Evolutionary conservation across 805 yeast genomes (phyloP), one percentile per base, ranked within the genome.

Genomic region (Zygosaccharomyces bisporus): DNA sequence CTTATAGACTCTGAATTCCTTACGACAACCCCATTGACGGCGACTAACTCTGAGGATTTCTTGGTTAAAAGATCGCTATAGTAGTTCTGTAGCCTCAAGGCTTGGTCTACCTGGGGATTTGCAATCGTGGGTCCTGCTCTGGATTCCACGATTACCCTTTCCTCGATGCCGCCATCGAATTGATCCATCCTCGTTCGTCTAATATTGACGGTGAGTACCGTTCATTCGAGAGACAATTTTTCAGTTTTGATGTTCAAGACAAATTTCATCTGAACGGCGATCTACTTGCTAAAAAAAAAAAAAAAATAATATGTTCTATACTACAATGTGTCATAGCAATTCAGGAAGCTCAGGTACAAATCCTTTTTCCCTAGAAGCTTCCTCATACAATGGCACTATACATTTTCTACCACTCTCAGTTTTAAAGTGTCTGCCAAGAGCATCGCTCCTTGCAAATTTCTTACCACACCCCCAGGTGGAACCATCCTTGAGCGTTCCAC

Each of bases 321-420:
- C 33, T 24, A 37, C 40, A 14, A 34, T 34, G 16, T 20, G 6
- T 13, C n/a, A 12, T 12, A 36, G 14, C 36, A 34, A 37, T 35
- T 33, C 31, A 20, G 37, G 36, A 16, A 23, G 27, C 32, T 43
- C 18, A 35, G 34, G 25, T 46, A 46, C 9, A 46, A 47, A 31
- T 20, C 34, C 45, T 30, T 60, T 58, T 41, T 66, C 69, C 8
- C 41, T 34, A 21, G 65, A 60, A 27, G 69, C 81, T 52, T 83
- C 89, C 36, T 79, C 81, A 67, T 81, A 74, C 49, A 83, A 67
- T 0, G 86, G 85, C 41, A 76, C 67, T 23, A 85, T 80, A 66
- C 95, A 85, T 40, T 72, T 71, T 67, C 81, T 79, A 4, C 93
- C 93, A 24, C 84, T 78, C 53, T 83, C 91, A 0, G 95, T 84